These are phyloP conservation scores for Penicillium sumatraense DNA, from an alignment of 2,329 filamentous ascomycete species.

Conservation along the genomic window DNA sequence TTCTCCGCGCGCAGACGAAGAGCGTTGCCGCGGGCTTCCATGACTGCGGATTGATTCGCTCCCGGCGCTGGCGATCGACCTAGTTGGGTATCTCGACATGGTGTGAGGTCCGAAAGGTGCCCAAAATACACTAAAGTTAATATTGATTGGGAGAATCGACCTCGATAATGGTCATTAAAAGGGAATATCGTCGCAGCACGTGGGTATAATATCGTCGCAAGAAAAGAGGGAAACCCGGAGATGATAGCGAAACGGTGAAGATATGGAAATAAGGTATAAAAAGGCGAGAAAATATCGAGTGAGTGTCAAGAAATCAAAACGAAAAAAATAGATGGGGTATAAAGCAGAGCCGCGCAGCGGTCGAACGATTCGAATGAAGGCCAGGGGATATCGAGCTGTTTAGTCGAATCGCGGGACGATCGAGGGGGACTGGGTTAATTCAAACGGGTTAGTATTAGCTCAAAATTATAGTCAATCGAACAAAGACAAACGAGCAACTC, in stretches of 20 bases:
- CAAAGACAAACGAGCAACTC: constrained; percentile 15
- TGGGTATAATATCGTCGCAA: constrained; percentile 23
- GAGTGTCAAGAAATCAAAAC: constrained; percentile 21
- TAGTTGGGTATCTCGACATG: constrained; percentile 20
- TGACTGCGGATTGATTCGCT: constrained; percentile 21
- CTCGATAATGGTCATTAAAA: constrained; percentile 25
- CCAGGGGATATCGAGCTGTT: constrained; percentile 13
- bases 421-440: constrained; percentile 11
- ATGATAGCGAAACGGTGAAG: background rate
- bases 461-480: background rate
- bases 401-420: constrained; percentile 22
- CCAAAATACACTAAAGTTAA: too few species aligned
- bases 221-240: background rate
- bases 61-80: constrained; percentile 25
- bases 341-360: constrained; percentile 17
- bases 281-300: constrained; percentile 6
- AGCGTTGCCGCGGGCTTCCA: constrained; percentile 13
- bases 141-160: background rate
- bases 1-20: constrained; percentile 17
- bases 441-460: constrained; percentile 23
- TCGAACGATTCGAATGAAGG: constrained; percentile 20
- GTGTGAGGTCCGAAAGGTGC: background rate
- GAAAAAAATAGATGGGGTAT: background rate
- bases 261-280: background rate
- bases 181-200: constrained; percentile 18